Evolutionary conservation across 176 grass and related monocot species (phyloP).

Genomic region (Hordeum vulgare): DNA sequence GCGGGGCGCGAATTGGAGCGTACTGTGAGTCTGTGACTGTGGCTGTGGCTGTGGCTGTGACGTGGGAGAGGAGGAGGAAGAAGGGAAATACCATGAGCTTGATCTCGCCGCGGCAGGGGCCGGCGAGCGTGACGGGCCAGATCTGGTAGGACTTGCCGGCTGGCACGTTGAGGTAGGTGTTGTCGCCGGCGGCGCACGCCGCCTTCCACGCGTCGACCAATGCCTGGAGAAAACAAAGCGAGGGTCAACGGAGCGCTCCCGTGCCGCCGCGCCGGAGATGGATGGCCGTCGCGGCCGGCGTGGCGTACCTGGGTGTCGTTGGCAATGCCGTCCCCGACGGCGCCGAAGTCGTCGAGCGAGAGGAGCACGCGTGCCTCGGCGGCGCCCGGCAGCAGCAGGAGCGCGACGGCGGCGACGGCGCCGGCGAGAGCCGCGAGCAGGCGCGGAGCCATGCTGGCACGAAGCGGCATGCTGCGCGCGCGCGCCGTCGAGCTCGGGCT

Average conservation of each 20-base stretch:
- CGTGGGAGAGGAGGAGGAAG: background rate
- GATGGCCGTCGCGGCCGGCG: too few relatives aligned
- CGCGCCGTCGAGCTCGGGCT: background rate
- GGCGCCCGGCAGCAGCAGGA: background rate
- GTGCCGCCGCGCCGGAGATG: background rate
- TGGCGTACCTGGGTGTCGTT: constrained; percentile 67
- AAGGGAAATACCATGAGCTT: constrained; percentile 16
- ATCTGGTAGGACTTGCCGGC: constrained; percentile 50
- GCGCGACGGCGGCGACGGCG: background rate
- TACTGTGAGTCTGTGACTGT: too few relatives aligned
- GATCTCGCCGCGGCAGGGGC: constrained; percentile 43
- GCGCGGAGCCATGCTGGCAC: background rate
- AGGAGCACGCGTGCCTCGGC: constrained; percentile 28
- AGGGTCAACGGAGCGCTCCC: background rate
- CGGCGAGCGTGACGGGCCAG: constrained; percentile 39
- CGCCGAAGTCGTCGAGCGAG: constrained; percentile 61
- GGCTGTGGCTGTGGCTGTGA: background rate
- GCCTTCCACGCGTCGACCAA: constrained; percentile 46
- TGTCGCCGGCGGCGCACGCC: constrained; percentile 27
- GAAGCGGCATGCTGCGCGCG: background rate
- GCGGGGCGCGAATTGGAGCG: background rate
- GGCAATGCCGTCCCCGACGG: constrained; percentile 48
- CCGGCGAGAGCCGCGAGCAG: constrained; percentile 10
- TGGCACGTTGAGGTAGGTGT: constrained; percentile 38
- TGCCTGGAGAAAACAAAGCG: constrained; percentile 28